Percentiles rank a stretch among this genome's conserved stretches.
Conservation (phyloP, 108 stramenopile genomes). For the Asterionellopsis glacialis region DNA sequence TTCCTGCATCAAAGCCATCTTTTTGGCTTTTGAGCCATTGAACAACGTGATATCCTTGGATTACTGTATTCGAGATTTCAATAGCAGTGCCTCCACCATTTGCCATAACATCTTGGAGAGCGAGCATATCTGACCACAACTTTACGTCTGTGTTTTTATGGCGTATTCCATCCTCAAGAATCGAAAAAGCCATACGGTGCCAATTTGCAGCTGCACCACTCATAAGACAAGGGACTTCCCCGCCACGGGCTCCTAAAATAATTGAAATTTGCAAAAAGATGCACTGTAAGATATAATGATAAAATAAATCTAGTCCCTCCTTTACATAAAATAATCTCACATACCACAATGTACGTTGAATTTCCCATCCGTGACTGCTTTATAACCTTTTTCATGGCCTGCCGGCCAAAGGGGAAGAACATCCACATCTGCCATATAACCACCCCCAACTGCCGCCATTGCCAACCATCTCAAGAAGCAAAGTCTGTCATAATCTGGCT, state of each 20-base stretch:
- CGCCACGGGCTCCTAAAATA: neutral
- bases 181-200: constrained; percentile 1
- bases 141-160: neutral
- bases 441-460: constrained; percentile 7
- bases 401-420: neutral
- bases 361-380: too few species aligned
- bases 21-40: too few species aligned
- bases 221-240: neutral
- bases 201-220: neutral
- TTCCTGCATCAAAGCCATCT: too few species aligned
- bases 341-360: too few species aligned
- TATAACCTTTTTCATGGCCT: too few species aligned
- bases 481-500: constrained; percentile 8
- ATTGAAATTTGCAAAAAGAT: too few species aligned
- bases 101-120: neutral
- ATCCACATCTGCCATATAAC: constrained; percentile 5
- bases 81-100: too few species aligned
- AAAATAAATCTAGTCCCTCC: too few species aligned
- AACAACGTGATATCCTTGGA: too few species aligned
- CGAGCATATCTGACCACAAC: constrained; percentile 1
- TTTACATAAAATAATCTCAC: too few species aligned
- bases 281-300: too few species aligned
- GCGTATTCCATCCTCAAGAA: neutral
- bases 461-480: constrained; percentile 12
- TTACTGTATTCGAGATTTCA: too few species aligned